Percentiles rank a stretch among this genome's conserved stretches.
These are phyloP conservation scores for Dipteronia sinensis DNA, from an alignment of 345 rosid species.

Conservation along the genomic window DNA sequence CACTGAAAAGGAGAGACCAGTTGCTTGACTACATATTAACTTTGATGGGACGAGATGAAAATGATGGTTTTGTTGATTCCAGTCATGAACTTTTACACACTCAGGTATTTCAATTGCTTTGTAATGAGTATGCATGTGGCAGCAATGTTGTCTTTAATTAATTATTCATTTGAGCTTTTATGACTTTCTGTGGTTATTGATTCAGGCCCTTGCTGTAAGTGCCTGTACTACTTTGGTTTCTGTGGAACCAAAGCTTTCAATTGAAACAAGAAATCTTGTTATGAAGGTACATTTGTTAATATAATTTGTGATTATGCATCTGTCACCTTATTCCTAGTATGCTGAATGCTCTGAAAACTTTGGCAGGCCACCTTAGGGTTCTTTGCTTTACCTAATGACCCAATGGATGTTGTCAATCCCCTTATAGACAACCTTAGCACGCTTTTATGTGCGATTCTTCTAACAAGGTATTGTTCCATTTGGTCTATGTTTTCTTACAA, in stretches of 20 bases:
- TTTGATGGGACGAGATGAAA: conserved; percentile 91
- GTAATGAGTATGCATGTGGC: neutral
- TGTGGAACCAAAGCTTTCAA: conserved; percentile 93
- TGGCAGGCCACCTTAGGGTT: conserved; percentile 95
- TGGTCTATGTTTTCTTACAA: neutral
- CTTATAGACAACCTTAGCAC: conserved; percentile 90
- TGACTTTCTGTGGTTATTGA: conserved; percentile 27
- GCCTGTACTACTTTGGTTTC: conserved; percentile 98
- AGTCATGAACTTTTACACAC: conserved; percentile 87
- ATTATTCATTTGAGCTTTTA: neutral
- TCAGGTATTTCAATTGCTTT: conserved; percentile 50
- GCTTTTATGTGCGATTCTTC: conserved; percentile 95
- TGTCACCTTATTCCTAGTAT: neutral
- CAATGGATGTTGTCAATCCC: conserved; percentile 76
- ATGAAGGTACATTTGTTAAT: conserved; percentile 62
- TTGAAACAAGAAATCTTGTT: conserved; percentile 89
- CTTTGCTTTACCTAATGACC: conserved; percentile 92
- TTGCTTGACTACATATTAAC: conserved; percentile 90
- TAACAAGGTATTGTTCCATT: conserved; percentile 66
- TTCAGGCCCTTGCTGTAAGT: conserved; percentile 88
- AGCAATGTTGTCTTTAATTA: neutral
- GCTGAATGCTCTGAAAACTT: conserved; percentile 19
- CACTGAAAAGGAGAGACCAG: conserved; percentile 83
- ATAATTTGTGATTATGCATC: neutral
- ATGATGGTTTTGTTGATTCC: conserved; percentile 78